Percentiles rank a stretch among this genome's conserved stretches.
These are phyloP conservation scores for Mallotus repandus DNA, from an alignment of 441 rosid genomes.

Conservation along the genomic window DNA sequence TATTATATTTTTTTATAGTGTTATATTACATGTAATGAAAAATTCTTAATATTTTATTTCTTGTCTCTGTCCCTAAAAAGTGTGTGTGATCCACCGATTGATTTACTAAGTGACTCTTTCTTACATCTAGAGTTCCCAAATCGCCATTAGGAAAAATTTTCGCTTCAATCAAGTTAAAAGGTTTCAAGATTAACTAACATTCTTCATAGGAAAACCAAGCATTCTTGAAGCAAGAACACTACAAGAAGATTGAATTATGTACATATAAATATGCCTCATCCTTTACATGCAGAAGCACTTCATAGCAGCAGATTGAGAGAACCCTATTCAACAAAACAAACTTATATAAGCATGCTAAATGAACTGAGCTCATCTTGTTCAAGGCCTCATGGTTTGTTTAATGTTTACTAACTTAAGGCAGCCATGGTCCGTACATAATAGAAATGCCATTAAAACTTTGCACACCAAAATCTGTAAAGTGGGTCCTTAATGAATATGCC, in stretches of 20 bases:
- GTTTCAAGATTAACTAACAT: no score
- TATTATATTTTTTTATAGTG: no score
- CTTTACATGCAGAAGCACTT: no score
- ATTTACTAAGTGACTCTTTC: not conserved
- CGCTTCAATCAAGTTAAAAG: no score
- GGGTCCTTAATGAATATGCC: constrained; percentile 10
- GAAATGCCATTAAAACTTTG: constrained; percentile 29
- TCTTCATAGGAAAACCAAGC: no score
- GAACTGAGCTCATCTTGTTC: constrained; percentile 26
- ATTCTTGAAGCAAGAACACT: no score
- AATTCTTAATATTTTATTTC: not conserved
- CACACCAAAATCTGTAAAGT: constrained; percentile 11
- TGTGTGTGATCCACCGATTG: not conserved
- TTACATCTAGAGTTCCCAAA: not conserved
- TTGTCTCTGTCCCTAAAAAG: not conserved
- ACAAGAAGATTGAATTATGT: no score
- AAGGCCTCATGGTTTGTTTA: constrained; percentile 1
- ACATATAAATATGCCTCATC: no score
- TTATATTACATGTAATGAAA: no score
- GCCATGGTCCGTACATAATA: constrained; percentile 22
- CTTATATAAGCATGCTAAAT: not conserved
- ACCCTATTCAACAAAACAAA: constrained; percentile 3
- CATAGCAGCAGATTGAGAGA: not conserved
- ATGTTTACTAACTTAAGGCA: constrained; percentile 12
- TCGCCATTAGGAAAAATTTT: no score